Evolutionary conservation across 495 filamentous ascomycete species (phyloP).

Genomic region (Aspergillus taichungensis): DNA sequence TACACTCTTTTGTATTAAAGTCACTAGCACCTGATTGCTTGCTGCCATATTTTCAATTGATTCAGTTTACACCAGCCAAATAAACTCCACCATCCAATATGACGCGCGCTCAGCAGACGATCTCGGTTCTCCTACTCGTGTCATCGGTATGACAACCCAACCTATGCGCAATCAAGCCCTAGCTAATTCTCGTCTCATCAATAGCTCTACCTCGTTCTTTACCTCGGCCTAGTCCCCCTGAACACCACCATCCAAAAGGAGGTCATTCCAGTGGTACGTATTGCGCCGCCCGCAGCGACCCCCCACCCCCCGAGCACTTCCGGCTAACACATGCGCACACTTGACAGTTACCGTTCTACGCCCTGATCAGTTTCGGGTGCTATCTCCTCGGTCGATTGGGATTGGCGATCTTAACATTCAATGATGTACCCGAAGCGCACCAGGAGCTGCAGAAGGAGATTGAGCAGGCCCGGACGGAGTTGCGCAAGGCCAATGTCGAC

Average conservation of each 20-base stretch:
- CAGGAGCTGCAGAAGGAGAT: constrained; percentile 71
- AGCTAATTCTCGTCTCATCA: constrained; percentile 3
- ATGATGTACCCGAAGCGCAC: constrained; percentile 88
- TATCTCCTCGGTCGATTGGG: constrained; percentile 90
- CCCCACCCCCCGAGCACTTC: not conserved
- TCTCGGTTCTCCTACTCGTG: constrained; percentile 76
- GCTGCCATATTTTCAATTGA: not conserved
- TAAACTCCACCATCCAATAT: constrained; percentile 38
- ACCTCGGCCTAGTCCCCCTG: constrained; percentile 76
- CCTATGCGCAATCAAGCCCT: not conserved
- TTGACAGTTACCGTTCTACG: constrained; percentile 80
- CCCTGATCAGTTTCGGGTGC: constrained; percentile 81
- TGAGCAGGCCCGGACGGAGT: constrained; percentile 39
- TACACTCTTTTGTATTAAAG: not conserved
- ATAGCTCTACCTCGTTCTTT: constrained; percentile 64
- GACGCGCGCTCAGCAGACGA: constrained; percentile 90
- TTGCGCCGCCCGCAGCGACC: not conserved
- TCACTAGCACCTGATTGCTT: not conserved
- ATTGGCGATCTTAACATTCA: constrained; percentile 87
- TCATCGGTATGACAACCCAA: constrained; percentile 59
- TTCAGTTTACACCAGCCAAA: not conserved
- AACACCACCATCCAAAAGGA: constrained; percentile 53
- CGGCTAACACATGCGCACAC: not conserved
- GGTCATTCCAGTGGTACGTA: constrained; percentile 45
- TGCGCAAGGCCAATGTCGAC: constrained; percentile 41